Evolutionary conservation across 2,329 filamentous ascomycete species (phyloP).

Genomic region (Huntiella decipiens): DNA sequence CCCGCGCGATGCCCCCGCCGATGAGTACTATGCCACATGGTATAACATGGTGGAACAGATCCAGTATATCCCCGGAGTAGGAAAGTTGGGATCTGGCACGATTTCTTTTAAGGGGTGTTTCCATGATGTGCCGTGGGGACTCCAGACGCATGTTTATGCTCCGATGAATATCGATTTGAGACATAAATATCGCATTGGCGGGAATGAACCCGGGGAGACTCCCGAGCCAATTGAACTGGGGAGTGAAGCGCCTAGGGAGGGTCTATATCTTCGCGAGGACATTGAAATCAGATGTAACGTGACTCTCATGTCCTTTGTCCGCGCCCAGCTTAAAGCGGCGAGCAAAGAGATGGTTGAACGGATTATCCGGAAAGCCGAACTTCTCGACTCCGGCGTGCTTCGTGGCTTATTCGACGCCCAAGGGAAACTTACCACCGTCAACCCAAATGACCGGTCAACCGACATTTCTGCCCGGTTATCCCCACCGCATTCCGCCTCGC

Average conservation of each 20-base stretch:
- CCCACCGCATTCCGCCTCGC: background rate
- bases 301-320: slow-evolving; percentile 44
- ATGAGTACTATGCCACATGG: slow-evolving; percentile 57
- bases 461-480: slow-evolving; percentile 9
- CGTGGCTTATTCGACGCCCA: slow-evolving; percentile 45
- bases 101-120: slow-evolving; percentile 55
- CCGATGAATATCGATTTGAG: slow-evolving; percentile 47
- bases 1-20: slow-evolving; percentile 45
- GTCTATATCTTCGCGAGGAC: slow-evolving; percentile 49
- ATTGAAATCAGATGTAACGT: slow-evolving; percentile 54
- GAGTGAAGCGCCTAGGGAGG: slow-evolving; percentile 39
- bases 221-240: slow-evolving; percentile 44
- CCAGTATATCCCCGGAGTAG: slow-evolving; percentile 47
- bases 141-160: slow-evolving; percentile 54
- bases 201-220: slow-evolving; percentile 49
- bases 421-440: slow-evolving; percentile 40
- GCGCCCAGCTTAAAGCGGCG: slow-evolving; percentile 45
- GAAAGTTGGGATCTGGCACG: slow-evolving; percentile 42
- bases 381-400: slow-evolving; percentile 45
- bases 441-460: slow-evolving; percentile 30
- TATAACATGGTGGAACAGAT: slow-evolving; percentile 54
- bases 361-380: slow-evolving; percentile 52
- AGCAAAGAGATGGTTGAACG: slow-evolving; percentile 49
- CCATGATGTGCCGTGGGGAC: slow-evolving; percentile 51
- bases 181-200: slow-evolving; percentile 48